These are phyloP conservation scores for Hansenula lynferdii DNA, from an alignment of 1,139 yeast genomes.

Conservation along the genomic window DNA sequence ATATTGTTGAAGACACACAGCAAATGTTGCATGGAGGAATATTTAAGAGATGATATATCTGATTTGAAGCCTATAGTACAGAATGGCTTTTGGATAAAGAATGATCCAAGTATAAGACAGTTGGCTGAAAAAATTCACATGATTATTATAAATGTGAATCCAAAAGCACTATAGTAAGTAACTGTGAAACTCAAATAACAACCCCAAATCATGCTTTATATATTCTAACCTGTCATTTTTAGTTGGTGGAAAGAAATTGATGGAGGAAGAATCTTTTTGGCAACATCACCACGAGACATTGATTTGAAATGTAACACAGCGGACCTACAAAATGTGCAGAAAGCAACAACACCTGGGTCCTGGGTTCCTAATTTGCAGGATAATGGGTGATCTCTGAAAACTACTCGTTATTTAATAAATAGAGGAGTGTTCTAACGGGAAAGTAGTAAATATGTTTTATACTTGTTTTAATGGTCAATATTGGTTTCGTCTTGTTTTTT, in stretches of 20 bases:
- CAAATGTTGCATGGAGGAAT: constrained; percentile 34
- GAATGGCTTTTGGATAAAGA: constrained; percentile 29
- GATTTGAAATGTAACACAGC: neutral
- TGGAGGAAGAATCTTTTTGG: constrained; percentile 23
- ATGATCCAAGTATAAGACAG: constrained; percentile 20
- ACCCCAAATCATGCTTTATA: neutral
- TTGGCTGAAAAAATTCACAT: constrained; percentile 26
- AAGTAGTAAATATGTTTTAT: too few species aligned
- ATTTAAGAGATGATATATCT: constrained; percentile 24
- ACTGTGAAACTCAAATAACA: neutral
- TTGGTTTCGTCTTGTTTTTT: too few species aligned
- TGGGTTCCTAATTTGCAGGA: constrained; percentile 1
- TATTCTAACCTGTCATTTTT: constrained; percentile 3
- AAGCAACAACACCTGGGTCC: constrained; percentile 4
- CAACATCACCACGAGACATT: constrained; percentile 12
- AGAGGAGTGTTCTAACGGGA: too few species aligned
- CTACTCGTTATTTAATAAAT: too few species aligned
- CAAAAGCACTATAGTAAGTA: constrained; percentile 10
- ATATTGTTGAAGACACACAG: constrained; percentile 27
- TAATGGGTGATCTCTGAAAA: neutral
- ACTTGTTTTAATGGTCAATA: too few species aligned
- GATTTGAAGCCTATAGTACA: constrained; percentile 31
- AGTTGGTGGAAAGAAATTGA: constrained; percentile 27
- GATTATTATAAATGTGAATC: constrained; percentile 15
- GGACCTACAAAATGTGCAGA: neutral